Evolutionary conservation across 2,329 filamentous ascomycete genomes (phyloP), one percentile per base, ranked within the genome.

Genomic region (Hypoxylon sp.): DNA sequence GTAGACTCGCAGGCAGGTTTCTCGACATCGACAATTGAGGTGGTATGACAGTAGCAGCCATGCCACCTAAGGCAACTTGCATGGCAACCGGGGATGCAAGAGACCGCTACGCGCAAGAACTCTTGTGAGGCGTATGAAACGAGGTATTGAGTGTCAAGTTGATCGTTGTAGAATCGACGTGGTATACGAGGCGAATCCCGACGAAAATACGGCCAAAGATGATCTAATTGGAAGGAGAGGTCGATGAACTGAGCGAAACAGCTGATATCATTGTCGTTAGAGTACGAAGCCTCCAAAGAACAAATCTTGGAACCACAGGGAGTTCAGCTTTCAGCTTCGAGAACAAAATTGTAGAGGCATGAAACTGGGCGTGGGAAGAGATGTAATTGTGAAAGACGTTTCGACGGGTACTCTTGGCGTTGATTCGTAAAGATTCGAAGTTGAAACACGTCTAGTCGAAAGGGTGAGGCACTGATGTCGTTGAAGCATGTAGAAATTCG

Each of bases 21-120:
- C 76, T 72, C 46, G 76, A 75, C 14, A 65, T 57, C 41, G 75
- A 74, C n/a, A 75, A 70, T 52, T 74, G 74, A 67, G 72, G 69
- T 46, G 75, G 71, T 32, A 77, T 71, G 48, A 75, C 68, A 46
- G 76, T 69, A 63, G 76, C 71, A 49, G 73, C 76, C 73, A 77
- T 76, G 38, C 72, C 74, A 51, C 74, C 76, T 52, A 75, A 63
- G 49, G 74, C 74, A 60, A 77, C 73, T 61, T 74, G 73, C 75
- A 77, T 77, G 65, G 59, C 46, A 57, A 50, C 58, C 25, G 17
- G 45, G 17, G 52, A 25, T 11, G 50, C 49, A 46, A 45, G 60
- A 52, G 32, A 43, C 45, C 28, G 41, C 58, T 55, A 28, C 21
- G 34, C 25, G 60, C 17, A 51, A 49, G 28, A 48, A 36, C 19